Percentiles rank a stretch among this genome's conserved stretches.
phyloP scores from a whole-genome alignment of 108 stramenopile genomes.

The Nitzschia sp. region DNA sequence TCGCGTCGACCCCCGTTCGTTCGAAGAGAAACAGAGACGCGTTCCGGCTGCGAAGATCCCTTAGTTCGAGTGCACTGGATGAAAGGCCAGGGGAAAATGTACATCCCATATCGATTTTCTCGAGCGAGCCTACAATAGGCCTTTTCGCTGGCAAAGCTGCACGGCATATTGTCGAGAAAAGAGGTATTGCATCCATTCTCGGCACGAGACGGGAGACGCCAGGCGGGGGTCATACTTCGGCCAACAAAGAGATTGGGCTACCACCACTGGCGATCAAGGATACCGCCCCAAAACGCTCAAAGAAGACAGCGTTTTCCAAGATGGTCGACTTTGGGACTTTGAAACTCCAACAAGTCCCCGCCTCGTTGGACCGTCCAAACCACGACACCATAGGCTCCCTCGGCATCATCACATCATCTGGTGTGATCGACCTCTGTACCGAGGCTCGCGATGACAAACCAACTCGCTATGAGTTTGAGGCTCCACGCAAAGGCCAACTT shows the following conservation, averaged over 20 bases:
- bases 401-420: not conserved
- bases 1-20: not conserved
- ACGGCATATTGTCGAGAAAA: not conserved
- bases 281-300: not conserved
- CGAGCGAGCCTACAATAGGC: not conserved
- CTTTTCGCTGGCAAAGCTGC: not conserved
- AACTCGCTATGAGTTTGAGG: constrained; percentile 27
- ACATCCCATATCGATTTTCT: not conserved
- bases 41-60: not conserved
- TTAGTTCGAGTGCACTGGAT: not conserved
- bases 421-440: not conserved
- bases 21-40: not conserved
- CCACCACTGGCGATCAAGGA: not conserved
- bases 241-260: not conserved
- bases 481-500: constrained; percentile 39
- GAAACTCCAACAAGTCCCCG: not conserved
- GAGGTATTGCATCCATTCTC: not conserved
- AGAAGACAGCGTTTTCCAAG: not conserved
- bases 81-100: not conserved
- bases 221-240: not conserved
- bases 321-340: not conserved
- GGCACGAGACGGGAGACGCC: not conserved
- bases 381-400: not conserved
- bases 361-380: not conserved
- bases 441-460: not conserved